A percentile compares a stretch with the other conserved stretches of the same genome.
Evolutionary conservation across 2,329 filamentous ascomycete species (phyloP).

Genomic region (Pseudocercospora pini-densiflorae): DNA sequence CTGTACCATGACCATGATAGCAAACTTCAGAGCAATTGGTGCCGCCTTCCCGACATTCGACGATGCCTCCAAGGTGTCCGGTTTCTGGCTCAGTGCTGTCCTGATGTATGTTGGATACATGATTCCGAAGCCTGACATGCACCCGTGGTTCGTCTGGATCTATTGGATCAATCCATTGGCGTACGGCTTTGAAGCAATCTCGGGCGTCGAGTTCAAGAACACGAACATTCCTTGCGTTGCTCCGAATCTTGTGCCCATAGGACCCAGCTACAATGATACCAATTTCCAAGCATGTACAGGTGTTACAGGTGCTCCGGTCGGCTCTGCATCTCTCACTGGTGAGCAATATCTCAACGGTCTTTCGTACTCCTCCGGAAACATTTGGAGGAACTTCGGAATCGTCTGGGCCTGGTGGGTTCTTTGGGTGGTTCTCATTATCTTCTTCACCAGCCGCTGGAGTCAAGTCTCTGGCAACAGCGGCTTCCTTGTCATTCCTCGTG

Average conservation of each 20-base stretch:
- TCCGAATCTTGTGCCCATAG: slow-evolving; percentile 44
- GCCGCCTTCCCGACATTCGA: slow-evolving; percentile 39
- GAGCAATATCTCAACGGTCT: slow-evolving; percentile 64
- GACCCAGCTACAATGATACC: slow-evolving; percentile 46
- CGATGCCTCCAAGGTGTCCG: slow-evolving; percentile 39
- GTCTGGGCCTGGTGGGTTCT: slow-evolving; percentile 67
- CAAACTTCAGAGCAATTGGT: slow-evolving; percentile 51
- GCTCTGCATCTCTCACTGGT: slow-evolving; percentile 60
- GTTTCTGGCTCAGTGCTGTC: slow-evolving; percentile 35
- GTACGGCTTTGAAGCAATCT: slow-evolving; percentile 57
- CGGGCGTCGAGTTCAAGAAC: slow-evolving; percentile 69
- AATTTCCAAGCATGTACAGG: slow-evolving; percentile 46
- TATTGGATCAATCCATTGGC: slow-evolving; percentile 61
- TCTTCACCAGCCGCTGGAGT: slow-evolving; percentile 63
- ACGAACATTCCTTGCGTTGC: slow-evolving; percentile 61
- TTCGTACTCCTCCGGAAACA: slow-evolving; percentile 47
- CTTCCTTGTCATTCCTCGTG: slow-evolving; percentile 64
- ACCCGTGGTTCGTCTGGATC: slow-evolving; percentile 58
- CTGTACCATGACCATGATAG: slow-evolving; percentile 50
- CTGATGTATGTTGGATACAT: slow-evolving; percentile 42
- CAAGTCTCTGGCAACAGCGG: slow-evolving; percentile 39
- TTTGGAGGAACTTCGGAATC: slow-evolving; percentile 68
- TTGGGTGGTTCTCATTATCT: slow-evolving; percentile 63
- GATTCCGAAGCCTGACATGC: slow-evolving; percentile 40
- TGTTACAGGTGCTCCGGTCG: slow-evolving; percentile 62